Percentiles rank a stretch among this genome's conserved stretches.
Evolutionary conservation across 176 grass and related monocot species (phyloP).

Genomic region (Carex littledalei): DNA sequence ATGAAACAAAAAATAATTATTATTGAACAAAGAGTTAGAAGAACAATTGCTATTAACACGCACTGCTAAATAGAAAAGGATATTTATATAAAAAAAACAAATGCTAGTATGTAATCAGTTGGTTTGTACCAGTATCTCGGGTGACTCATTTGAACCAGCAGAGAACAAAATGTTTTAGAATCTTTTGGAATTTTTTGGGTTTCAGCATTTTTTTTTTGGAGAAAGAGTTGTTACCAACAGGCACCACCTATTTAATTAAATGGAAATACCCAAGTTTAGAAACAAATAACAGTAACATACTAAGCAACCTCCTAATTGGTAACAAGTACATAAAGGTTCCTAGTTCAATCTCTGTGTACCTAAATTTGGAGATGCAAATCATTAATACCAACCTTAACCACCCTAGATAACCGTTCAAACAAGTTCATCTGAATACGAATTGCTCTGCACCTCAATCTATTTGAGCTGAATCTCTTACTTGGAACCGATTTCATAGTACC

Average conservation of each 20-base stretch:
- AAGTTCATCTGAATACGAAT: conserved; percentile 66
- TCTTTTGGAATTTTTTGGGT: background rate
- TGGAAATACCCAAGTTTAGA: background rate
- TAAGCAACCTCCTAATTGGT: background rate
- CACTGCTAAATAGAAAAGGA: too few species aligned
- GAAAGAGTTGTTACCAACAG: background rate
- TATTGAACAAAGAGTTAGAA: background rate
- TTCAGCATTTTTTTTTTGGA: background rate
- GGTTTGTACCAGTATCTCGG: background rate
- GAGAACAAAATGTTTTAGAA: background rate
- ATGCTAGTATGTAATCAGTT: background rate
- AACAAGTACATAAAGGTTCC: background rate
- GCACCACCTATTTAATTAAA: background rate
- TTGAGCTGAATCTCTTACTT: conserved; percentile 31
- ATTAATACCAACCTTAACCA: conserved; percentile 55
- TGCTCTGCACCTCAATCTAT: conserved; percentile 54
- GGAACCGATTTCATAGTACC: conserved; percentile 34
- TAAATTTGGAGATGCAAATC: background rate
- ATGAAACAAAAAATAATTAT: conserved; percentile 7
- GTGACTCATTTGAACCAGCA: background rate
- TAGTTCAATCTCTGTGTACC: background rate
- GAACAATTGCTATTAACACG: background rate
- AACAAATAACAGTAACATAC: background rate
- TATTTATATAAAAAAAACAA: background rate
- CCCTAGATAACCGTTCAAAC: conserved; percentile 77